phyloP scores from a whole-genome alignment of 192 early-diverging fungal genomes.

The Coemansia biformis region DNA sequence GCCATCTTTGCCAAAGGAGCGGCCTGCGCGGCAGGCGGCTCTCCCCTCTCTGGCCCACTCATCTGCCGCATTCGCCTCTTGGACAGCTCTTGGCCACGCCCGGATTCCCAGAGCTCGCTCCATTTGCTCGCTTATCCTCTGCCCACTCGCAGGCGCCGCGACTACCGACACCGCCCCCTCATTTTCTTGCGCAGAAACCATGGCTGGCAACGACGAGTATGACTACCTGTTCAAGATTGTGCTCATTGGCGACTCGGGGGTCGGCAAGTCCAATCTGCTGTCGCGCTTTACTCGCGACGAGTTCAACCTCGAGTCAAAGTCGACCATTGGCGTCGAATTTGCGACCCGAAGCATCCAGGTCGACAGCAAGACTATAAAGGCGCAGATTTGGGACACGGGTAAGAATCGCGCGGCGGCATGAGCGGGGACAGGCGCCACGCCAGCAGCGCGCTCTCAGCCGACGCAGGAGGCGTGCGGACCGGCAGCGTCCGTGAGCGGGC shows the following conservation, averaged over 20 bases:
- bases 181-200: slow-evolving; percentile 14
- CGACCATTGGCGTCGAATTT: slow-evolving; percentile 99
- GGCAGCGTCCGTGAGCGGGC: too few relatives aligned
- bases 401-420: slow-evolving; percentile 23
- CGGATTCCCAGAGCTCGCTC: too few relatives aligned
- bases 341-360: slow-evolving; percentile 94
- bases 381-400: slow-evolving; percentile 99
- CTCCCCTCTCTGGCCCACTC: too few relatives aligned
- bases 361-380: slow-evolving; percentile 96
- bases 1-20: too few relatives aligned
- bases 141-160: too few relatives aligned
- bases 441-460: background rate
- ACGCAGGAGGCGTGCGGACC: too few relatives aligned
- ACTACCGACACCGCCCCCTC: too few relatives aligned
- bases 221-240: slow-evolving; percentile 90
- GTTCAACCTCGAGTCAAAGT: slow-evolving; percentile 97
- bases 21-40: too few relatives aligned
- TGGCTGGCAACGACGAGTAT: slow-evolving; percentile 66
- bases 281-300: slow-evolving; percentile 96
- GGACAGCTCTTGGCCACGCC: too few relatives aligned
- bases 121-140: too few relatives aligned
- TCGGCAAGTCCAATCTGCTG: slow-evolving; percentile 97
- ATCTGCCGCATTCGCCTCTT: too few relatives aligned
- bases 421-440: background rate
- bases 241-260: slow-evolving; percentile 91